phyloP scores from a whole-genome alignment of 2,329 filamentous ascomycete genomes.

The Sporothrix mexicana region DNA sequence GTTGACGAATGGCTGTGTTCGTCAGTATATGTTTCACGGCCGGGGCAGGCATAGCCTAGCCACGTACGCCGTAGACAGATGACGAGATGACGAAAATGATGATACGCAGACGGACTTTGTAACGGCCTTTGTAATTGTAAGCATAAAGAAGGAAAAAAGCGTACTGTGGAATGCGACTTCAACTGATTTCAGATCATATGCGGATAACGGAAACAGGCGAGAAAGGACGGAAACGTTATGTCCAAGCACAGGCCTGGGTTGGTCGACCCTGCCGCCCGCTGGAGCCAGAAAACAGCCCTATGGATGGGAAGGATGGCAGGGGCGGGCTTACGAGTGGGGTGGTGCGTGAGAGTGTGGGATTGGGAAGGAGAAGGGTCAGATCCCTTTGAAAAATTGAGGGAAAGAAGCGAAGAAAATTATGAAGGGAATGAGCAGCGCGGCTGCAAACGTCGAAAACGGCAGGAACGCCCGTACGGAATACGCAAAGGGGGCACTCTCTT shows the following conservation, averaged over 20 bases:
- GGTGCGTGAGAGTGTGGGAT: slow-evolving; percentile 12
- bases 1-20: neutral
- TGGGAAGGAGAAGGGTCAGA: slow-evolving; percentile 2
- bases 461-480: neutral
- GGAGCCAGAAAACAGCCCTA: slow-evolving; percentile 18
- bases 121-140: neutral
- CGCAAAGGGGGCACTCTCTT: neutral
- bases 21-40: slow-evolving; percentile 11
- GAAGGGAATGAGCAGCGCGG: neutral
- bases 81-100: slow-evolving; percentile 1
- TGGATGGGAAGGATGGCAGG: slow-evolving; percentile 18
- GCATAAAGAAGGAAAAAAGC: neutral
- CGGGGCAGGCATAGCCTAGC: neutral
- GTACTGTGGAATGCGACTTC: neutral
- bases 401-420: neutral
- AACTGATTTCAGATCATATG: neutral
- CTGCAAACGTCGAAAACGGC: slow-evolving; percentile 11
- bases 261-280: slow-evolving; percentile 1
- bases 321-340: slow-evolving; percentile 18
- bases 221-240: neutral
- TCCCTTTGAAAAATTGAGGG: neutral
- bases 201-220: neutral
- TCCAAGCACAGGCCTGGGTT: too few species aligned
- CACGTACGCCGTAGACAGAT: neutral
- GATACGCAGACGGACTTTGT: neutral